Percentiles rank a stretch among this genome's conserved stretches.
Conservation (phyloP, 805 yeast genomes). For the Hanseniaspora guilliermondii region DNA sequence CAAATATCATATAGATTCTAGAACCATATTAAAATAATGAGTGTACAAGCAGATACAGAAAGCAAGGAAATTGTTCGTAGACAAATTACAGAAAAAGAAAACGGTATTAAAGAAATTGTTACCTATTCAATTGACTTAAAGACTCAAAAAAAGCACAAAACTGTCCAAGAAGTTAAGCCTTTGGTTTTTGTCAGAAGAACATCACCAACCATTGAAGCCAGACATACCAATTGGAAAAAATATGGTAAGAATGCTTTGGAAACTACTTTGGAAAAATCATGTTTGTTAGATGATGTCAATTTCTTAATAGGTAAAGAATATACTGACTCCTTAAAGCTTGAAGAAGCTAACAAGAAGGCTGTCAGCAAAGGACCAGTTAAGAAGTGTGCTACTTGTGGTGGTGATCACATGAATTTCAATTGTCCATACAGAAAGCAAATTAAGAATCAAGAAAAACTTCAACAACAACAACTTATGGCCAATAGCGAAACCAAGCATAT, state of each 20-base stretch:
- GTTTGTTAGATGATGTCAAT: constrained; percentile 71
- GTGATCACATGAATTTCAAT: constrained; percentile 82
- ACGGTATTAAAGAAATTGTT: constrained; percentile 81
- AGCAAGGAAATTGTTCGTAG: constrained; percentile 63
- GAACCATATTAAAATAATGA: constrained; percentile 3
- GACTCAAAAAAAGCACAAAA: constrained; percentile 72
- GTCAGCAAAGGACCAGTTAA: constrained; percentile 33
- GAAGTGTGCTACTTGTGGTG: constrained; percentile 83
- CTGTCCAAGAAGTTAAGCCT: constrained; percentile 74
- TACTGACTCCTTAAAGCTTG: constrained; percentile 66
- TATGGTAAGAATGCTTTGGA: constrained; percentile 80
- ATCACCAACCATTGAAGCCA: constrained; percentile 71
- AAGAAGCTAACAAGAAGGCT: constrained; percentile 42
- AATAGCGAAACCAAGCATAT: constrained; percentile 12
- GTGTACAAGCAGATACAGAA: constrained; percentile 34
- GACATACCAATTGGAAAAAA: constrained; percentile 68
- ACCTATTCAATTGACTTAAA: constrained; percentile 48
- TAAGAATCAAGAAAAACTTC: constrained; percentile 25
- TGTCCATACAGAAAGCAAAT: constrained; percentile 84
- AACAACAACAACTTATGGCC: constrained; percentile 25
- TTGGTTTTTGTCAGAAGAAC: constrained; percentile 69
- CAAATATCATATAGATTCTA: background rate
- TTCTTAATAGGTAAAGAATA: constrained; percentile 63
- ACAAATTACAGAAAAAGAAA: constrained; percentile 62
- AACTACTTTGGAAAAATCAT: constrained; percentile 34